A percentile compares a stretch with the other conserved stretches of the same genome.
These are phyloP conservation scores for Leccinum sublutescens DNA, from an alignment of 768 basidiomycete genomes.

Conservation along the genomic window DNA sequence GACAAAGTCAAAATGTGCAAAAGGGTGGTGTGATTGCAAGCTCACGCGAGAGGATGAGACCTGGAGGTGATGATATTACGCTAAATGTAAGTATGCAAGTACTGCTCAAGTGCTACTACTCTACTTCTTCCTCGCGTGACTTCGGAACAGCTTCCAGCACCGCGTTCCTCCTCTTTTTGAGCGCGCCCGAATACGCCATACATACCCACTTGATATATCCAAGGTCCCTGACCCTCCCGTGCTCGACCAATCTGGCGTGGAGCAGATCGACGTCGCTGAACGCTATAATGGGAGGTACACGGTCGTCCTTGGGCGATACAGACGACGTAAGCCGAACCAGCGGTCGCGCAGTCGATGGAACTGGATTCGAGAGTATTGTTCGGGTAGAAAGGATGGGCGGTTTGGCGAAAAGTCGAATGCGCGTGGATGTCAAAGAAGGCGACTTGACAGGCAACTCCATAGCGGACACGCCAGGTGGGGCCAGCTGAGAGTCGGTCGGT, in stretches of 20 bases:
- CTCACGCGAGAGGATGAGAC: no score
- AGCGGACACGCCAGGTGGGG: neutral
- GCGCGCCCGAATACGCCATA: conserved; percentile 68
- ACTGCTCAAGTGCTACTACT: no score
- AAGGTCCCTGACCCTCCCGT: conserved; percentile 45
- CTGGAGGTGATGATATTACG: no score
- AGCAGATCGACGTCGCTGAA: conserved; percentile 78
- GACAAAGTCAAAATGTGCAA: no score
- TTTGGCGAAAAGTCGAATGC: conserved; percentile 35
- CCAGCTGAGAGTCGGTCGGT: conserved; percentile 12
- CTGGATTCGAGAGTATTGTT: conserved; percentile 42
- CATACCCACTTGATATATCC: conserved; percentile 71
- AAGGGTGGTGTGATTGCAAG: no score
- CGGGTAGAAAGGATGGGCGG: conserved; percentile 56
- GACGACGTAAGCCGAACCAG: conserved; percentile 67
- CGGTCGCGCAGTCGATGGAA: conserved; percentile 42
- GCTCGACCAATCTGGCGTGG: conserved; percentile 67
- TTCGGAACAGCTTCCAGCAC: conserved; percentile 18
- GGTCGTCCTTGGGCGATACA: conserved; percentile 65
- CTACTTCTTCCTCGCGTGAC: conserved; percentile 3
- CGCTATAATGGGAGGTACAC: conserved; percentile 74
- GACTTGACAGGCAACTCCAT: neutral
- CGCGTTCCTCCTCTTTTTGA: conserved; percentile 58
- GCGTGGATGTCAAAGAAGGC: conserved; percentile 5
- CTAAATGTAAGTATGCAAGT: no score